Conservation (phyloP, 2,329 filamentous ascomycete genomes). For the Bertia moriformis region DNA sequence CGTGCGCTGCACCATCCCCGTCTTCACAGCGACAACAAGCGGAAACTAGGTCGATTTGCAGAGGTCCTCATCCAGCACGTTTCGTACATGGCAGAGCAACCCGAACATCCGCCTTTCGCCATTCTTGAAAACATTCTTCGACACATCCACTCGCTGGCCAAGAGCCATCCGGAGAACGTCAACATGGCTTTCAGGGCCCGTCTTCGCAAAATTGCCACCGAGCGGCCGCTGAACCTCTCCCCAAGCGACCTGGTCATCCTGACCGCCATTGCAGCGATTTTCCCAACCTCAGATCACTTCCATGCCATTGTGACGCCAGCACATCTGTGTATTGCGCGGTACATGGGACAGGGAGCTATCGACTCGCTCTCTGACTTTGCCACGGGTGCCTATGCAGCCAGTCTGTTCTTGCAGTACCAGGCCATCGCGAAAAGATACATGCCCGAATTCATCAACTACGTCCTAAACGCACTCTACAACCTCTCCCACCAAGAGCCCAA, state of each 20-base stretch:
- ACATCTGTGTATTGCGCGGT: constrained; percentile 69
- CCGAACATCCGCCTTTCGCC: constrained; percentile 33
- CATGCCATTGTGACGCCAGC: constrained; percentile 88
- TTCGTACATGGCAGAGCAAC: constrained; percentile 8
- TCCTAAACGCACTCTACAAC: constrained; percentile 56
- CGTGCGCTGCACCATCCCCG: constrained; percentile 85
- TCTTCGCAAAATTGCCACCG: constrained; percentile 37
- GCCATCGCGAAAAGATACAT: constrained; percentile 71
- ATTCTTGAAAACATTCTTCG: constrained; percentile 69
- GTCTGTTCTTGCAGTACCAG: constrained; percentile 72
- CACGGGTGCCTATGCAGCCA: constrained; percentile 65
- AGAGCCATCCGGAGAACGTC: constrained; percentile 68
- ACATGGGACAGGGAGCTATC: constrained; percentile 65
- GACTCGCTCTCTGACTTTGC: constrained; percentile 50
- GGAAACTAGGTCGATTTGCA: constrained; percentile 58
- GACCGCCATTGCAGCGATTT: constrained; percentile 70
- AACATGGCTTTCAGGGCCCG: constrained; percentile 64
- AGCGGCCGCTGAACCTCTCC: constrained; percentile 34
- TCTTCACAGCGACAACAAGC: constrained; percentile 71
- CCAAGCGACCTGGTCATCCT: constrained; percentile 69
- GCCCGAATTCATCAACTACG: constrained; percentile 75
- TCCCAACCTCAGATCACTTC: constrained; percentile 93
- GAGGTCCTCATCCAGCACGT: constrained; percentile 50
- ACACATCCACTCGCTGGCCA: constrained; percentile 83
- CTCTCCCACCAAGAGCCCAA: constrained; percentile 41